Evolutionary conservation across 768 basidiomycete species (phyloP).

Genomic region (Suillus occidentalis): DNA sequence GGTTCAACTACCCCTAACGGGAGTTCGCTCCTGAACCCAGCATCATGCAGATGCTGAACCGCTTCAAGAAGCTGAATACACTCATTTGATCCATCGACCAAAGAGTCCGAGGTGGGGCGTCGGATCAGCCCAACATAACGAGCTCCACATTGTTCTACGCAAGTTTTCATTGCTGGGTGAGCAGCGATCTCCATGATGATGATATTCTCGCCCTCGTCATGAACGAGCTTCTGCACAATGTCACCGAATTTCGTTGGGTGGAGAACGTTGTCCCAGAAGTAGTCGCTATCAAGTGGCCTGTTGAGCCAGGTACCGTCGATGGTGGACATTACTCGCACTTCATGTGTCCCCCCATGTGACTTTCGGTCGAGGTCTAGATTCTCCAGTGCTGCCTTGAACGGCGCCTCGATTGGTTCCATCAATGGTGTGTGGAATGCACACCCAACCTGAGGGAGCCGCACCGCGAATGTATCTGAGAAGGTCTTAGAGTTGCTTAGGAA

Average conservation of each 20-base stretch:
- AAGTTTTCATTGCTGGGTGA: conserved; percentile 36
- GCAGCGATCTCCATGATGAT: conserved; percentile 34
- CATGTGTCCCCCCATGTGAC: conserved; percentile 3
- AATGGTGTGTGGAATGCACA: conserved; percentile 37
- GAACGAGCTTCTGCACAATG: conserved; percentile 31
- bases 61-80: neutral
- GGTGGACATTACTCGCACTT: conserved; percentile 35
- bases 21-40: neutral
- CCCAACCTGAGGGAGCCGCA: conserved; percentile 20
- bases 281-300: conserved; percentile 23
- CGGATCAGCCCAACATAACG: conserved; percentile 29
- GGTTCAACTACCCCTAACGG: neutral
- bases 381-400: conserved; percentile 27
- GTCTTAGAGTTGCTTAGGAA: conserved; percentile 26
- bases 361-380: neutral
- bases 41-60: neutral
- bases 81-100: neutral
- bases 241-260: conserved; percentile 35
- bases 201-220: conserved; percentile 29
- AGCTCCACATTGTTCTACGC: conserved; percentile 35
- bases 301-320: conserved; percentile 34
- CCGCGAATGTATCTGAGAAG: conserved; percentile 31
- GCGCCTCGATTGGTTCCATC: conserved; percentile 33
- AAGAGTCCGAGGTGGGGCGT: conserved; percentile 26
- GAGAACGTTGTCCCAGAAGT: conserved; percentile 39